Percentiles rank a stretch among this genome's conserved stretches.
Conservation (phyloP, 2,329 filamentous ascomycete species). For the Pseudomassariella vexata region DNA sequence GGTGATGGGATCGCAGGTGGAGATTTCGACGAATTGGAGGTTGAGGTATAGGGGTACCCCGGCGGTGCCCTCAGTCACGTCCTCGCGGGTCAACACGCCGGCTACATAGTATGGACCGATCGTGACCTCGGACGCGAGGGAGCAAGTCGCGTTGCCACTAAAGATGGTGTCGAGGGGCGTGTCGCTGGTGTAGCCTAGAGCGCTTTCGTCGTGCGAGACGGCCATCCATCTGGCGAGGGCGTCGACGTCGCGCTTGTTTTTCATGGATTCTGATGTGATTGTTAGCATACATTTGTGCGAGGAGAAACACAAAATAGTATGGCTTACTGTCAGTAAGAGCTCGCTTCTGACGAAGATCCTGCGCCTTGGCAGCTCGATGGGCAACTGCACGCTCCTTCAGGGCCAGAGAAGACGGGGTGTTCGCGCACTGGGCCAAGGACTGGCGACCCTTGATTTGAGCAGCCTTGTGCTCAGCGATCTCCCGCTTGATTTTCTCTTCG, state of each 20-base stretch:
- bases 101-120: conserved; percentile 27
- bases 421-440: conserved; percentile 29
- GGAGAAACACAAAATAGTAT: neutral
- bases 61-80: conserved; percentile 29
- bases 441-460: conserved; percentile 28
- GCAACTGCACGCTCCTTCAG: conserved; percentile 29
- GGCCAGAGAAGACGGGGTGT: conserved; percentile 26
- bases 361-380: conserved; percentile 29
- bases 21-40: conserved; percentile 30
- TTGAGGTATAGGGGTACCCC: conserved; percentile 34
- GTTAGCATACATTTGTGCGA: conserved; percentile 2
- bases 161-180: conserved; percentile 28
- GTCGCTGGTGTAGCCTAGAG: conserved; percentile 27
- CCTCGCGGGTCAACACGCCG: conserved; percentile 28
- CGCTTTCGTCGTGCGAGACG: conserved; percentile 16
- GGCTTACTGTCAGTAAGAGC: conserved; percentile 15
- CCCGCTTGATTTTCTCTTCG: conserved; percentile 22
- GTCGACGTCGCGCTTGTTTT: conserved; percentile 19
- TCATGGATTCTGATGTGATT: conserved; percentile 14
- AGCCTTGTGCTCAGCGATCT: conserved; percentile 24
- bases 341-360: conserved; percentile 30
- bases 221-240: conserved; percentile 19
- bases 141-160: conserved; percentile 19
- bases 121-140: conserved; percentile 22
- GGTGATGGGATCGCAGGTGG: conserved; percentile 26